phyloP scores from a whole-genome alignment of 768 basidiomycete species.

The Collybia sordida region DNA sequence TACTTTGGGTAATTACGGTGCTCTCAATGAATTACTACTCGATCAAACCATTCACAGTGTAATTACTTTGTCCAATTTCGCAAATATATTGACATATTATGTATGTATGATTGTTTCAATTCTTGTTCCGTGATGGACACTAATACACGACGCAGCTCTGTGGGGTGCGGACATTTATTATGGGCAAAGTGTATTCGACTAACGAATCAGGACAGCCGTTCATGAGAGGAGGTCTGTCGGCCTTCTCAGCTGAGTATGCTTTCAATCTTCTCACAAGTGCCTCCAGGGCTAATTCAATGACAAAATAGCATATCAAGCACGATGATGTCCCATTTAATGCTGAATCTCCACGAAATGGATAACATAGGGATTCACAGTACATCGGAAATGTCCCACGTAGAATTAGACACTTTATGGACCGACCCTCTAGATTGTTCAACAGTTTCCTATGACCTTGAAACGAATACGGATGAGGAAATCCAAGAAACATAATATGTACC shows the following conservation, averaged over 20 bases:
- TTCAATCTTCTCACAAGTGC: too few relatives aligned
- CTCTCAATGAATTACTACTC: neutral
- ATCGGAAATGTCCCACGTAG: neutral
- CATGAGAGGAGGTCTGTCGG: neutral
- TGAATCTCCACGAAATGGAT: conserved; percentile 8
- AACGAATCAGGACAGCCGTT: neutral
- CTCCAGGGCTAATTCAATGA: neutral
- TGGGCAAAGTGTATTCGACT: neutral
- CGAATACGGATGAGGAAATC: too few relatives aligned
- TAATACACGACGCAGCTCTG: neutral
- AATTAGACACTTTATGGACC: conserved; percentile 1
- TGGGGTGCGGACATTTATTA: neutral
- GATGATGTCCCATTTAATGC: conserved; percentile 13
- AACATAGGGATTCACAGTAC: neutral
- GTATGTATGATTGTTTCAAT: conserved; percentile 2
- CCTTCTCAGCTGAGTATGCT: neutral
- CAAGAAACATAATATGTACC: too few relatives aligned
- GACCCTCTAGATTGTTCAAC: neutral
- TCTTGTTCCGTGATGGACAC: neutral
- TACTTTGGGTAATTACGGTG: conserved; percentile 1
- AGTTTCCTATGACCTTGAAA: too few relatives aligned
- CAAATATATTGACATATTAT: conserved; percentile 38
- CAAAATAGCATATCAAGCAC: conserved; percentile 2
- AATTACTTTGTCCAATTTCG: conserved; percentile 46
- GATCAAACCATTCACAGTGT: conserved; percentile 29